Percentiles rank a stretch among this genome's conserved stretches.
Evolutionary conservation across 345 rosid genomes (phyloP).

Genomic region (Nephelium lappaceum): DNA sequence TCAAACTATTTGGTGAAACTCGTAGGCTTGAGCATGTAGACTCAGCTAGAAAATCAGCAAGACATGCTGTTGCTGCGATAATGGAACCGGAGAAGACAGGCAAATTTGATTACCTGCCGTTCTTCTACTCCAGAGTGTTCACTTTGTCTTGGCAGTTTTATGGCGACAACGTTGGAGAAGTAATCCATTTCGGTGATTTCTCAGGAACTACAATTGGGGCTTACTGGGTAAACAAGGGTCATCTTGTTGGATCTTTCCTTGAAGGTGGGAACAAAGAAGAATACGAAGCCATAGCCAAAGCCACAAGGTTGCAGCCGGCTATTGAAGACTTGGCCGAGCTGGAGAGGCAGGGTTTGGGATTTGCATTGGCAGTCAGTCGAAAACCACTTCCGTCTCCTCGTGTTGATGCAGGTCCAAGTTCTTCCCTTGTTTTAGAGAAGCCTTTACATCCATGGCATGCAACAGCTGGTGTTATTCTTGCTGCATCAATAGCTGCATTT

Average conservation of each 20-base stretch:
- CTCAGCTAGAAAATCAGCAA: conserved; percentile 83
- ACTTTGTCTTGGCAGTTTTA: conserved; percentile 90
- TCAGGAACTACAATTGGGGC: conserved; percentile 74
- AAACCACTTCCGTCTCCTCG: conserved; percentile 34
- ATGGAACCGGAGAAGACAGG: conserved; percentile 72
- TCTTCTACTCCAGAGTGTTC: conserved; percentile 91
- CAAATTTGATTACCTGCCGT: conserved; percentile 84
- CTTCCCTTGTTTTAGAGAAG: conserved; percentile 50
- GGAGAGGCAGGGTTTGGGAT: conserved; percentile 64
- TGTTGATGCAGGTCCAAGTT: conserved; percentile 16
- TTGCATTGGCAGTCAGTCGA: conserved; percentile 59
- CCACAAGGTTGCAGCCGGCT: conserved; percentile 66
- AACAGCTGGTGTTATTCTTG: conserved; percentile 68
- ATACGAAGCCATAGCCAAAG: conserved; percentile 75
- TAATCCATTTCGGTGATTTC: conserved; percentile 84
- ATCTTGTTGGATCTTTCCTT: conserved; percentile 84
- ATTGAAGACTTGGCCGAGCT: conserved; percentile 56
- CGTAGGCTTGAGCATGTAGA: conserved; percentile 98
- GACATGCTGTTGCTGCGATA: conserved; percentile 73
- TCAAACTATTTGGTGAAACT: conserved; percentile 71
- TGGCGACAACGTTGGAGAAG: conserved; percentile 87
- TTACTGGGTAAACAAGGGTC: conserved; percentile 84
- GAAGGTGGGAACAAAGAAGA: conserved; percentile 97
- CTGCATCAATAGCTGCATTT: conserved; percentile 83
- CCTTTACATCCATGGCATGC: conserved; percentile 67